Evolutionary conservation across 257 asterid genomes (phyloP), one percentile per base, ranked within the genome.

Genomic region (Salvia splendens): DNA sequence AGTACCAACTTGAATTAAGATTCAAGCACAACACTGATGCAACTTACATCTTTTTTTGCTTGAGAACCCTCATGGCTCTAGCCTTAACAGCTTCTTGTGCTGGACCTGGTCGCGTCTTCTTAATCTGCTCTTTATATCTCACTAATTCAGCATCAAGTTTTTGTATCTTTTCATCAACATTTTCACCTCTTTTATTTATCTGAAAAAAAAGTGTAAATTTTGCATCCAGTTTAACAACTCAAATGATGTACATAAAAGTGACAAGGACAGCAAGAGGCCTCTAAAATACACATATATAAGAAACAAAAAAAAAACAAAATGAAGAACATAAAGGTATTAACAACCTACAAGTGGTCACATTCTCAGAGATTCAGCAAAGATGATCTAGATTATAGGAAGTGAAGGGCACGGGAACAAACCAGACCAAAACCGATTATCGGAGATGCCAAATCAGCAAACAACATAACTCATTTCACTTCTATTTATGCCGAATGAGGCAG

Each of bases 1-100:
- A 54, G 17, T 38, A 61, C 36, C 36, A 46, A 69, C 7, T 2
- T 32, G 5, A 15, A 49, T 15, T 40, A 15, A 48, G 24, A 70
- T 24, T 24, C 43, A 30, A 61, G 30, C 33, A 67, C 61, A 62
- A 42, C 24, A 15, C 52, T 12, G 17, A 35, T 3, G 67, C 33
- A 57, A 72, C 96, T 77, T 77, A 93, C 99, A 90, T 89, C 71
- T 81, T 85, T 77, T 86, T 93, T 70, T 93, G 99, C 88, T 90
- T 93, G 64, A 93, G 95, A 80, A 93, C 82, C 83, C 97, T 85
- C 99, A 86, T 93, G 40, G 99, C 99, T 76, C 97, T 89, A 77
- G 95, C 95, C 81, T 93, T 93, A 45, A 93, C 87, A 9, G 96
- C 97, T 75, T 93, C 99, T 70, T 85, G 97, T 6, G 97, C 97